Base-by-base conservation (phyloP, 345 rosid genomes). In the Mercurialis annua region DNA sequence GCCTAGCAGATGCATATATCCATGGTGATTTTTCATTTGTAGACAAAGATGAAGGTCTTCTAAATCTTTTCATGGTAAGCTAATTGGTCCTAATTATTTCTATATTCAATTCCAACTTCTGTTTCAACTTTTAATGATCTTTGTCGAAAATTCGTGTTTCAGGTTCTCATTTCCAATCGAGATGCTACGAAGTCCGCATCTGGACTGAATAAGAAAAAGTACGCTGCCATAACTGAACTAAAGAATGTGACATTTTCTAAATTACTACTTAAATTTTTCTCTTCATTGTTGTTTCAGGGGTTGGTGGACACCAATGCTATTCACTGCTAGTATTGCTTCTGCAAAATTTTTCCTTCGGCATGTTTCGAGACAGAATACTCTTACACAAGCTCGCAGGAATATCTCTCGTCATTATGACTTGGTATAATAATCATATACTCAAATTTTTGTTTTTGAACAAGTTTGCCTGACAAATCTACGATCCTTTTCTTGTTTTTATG, bases 311-410 rank as follows among this genome's bases (percentile, higher is more conserved):
- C 98, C 97, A 21, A 52, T 85, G 80, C 67, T 93, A 52, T 66
- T 86, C 46, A 87, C 97, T 6, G 94, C 97, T 1, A 79, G 86
- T 66, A 66, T 90, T 63, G 80, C 94, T 60, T 90, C 92, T 18
- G 90, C 96, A 59, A 88, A 89, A 72, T 85, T 85, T 60, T 93
- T 89, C 77, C 67, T 84, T 36, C 87, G 71, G 77, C 98, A 90
- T 77, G 81, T 85, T 20, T 82, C 84, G 18, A 83, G 98, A 67
- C 85, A 81, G 64, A 93, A 90, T 72, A 87, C 90, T 17, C 79
- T 90, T 21, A 90, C 91, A 47, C 98, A 93, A 83, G 94, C 98
- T 77, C 90, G 97, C 17, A 77, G 98, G 74, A 93, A 93, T 53
- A 84, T 87, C 63, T 90, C 98, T 66, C 88, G 84, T 21, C 97